Evolutionary conservation across 768 basidiomycete species (phyloP).

Genomic region (Krasilnikovozyma curviuscula): DNA sequence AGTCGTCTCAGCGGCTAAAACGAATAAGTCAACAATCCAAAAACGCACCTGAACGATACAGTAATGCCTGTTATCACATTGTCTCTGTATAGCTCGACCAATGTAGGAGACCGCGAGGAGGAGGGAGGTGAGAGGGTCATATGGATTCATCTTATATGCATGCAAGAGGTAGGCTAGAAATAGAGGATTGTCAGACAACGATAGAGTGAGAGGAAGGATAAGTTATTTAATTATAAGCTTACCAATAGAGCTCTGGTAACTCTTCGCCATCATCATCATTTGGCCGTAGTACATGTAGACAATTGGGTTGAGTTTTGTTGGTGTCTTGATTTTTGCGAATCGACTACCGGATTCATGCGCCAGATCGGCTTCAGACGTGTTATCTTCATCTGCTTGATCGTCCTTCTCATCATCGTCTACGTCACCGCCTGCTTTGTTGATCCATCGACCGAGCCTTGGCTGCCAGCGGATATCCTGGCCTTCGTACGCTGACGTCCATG

Average conservation of each 20-base stretch:
- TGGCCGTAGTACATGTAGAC: slow-evolving; percentile 60
- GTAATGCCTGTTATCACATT: slow-evolving; percentile 84
- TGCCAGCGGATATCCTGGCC: slow-evolving; percentile 52
- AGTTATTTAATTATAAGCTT: slow-evolving; percentile 22
- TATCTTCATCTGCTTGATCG: slow-evolving; percentile 6
- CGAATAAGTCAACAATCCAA: background rate
- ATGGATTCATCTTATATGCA: slow-evolving; percentile 62
- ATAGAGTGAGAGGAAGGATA: background rate
- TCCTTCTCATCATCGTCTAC: slow-evolving; percentile 12
- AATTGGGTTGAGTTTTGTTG: slow-evolving; percentile 52
- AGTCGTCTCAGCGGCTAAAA: too few relatives aligned
- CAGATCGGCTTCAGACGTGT: background rate
- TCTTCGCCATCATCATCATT: slow-evolving; percentile 61
- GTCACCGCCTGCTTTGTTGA: background rate
- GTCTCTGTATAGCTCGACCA: slow-evolving; percentile 78
- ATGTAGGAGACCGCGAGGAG: slow-evolving; percentile 65
- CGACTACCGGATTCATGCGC: background rate
- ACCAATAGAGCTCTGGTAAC: slow-evolving; percentile 84
- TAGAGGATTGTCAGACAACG: background rate
- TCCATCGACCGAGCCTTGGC: slow-evolving; percentile 5
- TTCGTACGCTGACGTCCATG: slow-evolving; percentile 46
- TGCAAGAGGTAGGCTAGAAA: slow-evolving; percentile 67
- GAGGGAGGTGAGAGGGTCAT: slow-evolving; percentile 71
- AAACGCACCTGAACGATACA: slow-evolving; percentile 48
- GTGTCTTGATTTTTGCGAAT: background rate